Base-by-base conservation (phyloP, 108 stramenopile species). In the Skeletonema marinoi region DNA sequence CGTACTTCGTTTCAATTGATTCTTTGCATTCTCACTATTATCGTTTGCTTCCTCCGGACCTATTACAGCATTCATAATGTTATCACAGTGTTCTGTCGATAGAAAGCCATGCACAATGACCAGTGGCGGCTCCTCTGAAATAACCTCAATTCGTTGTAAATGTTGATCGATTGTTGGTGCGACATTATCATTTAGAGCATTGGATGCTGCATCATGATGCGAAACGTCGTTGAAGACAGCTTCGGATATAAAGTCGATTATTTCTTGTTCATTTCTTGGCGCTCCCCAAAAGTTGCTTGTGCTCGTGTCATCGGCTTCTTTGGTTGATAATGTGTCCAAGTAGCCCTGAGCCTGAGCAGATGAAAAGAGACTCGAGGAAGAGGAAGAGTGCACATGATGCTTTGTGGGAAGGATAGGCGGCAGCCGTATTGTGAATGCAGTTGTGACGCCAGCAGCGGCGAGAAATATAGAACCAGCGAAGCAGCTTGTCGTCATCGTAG, bases 1-100 rank as follows among this genome's bases (percentile, higher is more conserved):
- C 1, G 85, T 86, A 12, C 82, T 83, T 35, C 82, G 63, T 66
- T 68, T 56, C 31, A 82, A 36, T 44, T 30, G 31, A 66, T 67
- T 66, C 64, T 74, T 74, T 19, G 31, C 35, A 19, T 36, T 32
- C n/a, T 33, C 2, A 32, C 13, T 50, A 12, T 36, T 11, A 50
- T 58, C 56, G 25, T 32, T 13, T 6, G 19, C 9, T 3, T 68
- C 68, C 13, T 31, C 17, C 38, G 66, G 66, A 9, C 29, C 65
- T n/a, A 66, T 6, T 6, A 67, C 73, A 10, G 77, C 77, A 48
- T 74, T 60, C 11, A 78, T 65, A 74, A 78, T 78, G 10, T 73
- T 36, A 74, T 78, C 71, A 17, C 77, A 78, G 31, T 68, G 50
- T 10, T 46, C 33, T 6, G 21, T 62, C 32, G 71, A 63, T 36